Percentiles rank a stretch among this genome's conserved stretches.
Evolutionary conservation across 2,329 filamentous ascomycete species (phyloP).

Genomic region (Arthrinium phaeospermum): DNA sequence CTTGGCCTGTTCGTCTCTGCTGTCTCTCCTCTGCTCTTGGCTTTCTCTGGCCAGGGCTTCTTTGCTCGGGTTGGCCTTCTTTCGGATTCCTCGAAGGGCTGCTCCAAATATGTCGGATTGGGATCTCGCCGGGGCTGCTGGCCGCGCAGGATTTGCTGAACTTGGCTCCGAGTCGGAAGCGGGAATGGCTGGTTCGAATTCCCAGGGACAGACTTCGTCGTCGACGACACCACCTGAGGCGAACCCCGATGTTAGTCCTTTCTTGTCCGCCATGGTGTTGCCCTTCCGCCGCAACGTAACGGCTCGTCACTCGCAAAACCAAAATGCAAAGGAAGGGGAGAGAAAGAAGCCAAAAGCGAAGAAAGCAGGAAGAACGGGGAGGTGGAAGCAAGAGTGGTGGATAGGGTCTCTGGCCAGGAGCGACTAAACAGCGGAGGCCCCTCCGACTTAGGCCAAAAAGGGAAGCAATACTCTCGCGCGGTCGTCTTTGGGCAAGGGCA

Average conservation of each 20-base stretch:
- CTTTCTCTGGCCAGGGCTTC: not conserved
- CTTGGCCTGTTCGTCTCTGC: constrained; percentile 49
- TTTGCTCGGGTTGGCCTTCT: constrained; percentile 48
- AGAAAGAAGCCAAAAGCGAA: not conserved
- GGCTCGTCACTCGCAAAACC: not conserved
- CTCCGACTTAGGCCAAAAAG: constrained; percentile 5
- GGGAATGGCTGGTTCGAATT: constrained; percentile 12
- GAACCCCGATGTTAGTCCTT: constrained; percentile 37
- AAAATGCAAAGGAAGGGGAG: not conserved
- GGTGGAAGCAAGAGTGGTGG: not conserved
- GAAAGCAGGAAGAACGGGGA: not conserved
- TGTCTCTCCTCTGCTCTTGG: not conserved
- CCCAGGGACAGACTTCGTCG: constrained; percentile 18
- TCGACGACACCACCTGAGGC: constrained; percentile 29
- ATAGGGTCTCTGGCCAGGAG: not conserved
- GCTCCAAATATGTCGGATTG: constrained; percentile 56
- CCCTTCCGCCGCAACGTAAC: constrained; percentile 23
- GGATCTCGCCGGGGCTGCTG: constrained; percentile 40
- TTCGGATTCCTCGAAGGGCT: constrained; percentile 58
- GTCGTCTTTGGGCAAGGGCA: not conserved
- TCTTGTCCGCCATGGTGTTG: constrained; percentile 33
- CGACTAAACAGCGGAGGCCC: constrained; percentile 7
- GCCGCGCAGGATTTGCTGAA: constrained; percentile 28
- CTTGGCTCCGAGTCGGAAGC: constrained; percentile 14
- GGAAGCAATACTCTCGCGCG: constrained; percentile 8